Evolutionary conservation across 768 basidiomycete species (phyloP).

Genomic region (Boletus bicolor): DNA sequence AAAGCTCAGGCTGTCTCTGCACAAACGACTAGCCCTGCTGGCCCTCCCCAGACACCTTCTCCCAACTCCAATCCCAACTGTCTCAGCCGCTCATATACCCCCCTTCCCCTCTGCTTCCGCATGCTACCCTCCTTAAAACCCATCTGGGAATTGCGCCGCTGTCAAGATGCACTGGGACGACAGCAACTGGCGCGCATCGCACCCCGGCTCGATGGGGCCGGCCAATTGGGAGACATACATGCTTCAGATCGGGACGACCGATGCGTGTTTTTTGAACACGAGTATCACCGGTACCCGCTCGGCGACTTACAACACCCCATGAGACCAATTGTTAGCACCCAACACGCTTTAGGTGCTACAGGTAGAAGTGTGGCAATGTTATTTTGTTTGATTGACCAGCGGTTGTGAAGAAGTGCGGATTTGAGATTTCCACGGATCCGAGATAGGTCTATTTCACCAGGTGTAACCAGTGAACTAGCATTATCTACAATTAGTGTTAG

Average conservation of each 20-base stretch:
- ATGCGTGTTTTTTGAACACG: constrained; percentile 36
- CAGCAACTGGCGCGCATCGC: constrained; percentile 40
- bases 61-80: constrained; percentile 32
- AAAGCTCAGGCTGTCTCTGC: constrained; percentile 32
- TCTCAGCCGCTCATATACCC: constrained; percentile 46
- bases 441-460: too few relatives aligned
- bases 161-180: constrained; percentile 28
- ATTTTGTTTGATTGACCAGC: too few relatives aligned
- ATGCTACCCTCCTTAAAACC: constrained; percentile 38
- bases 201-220: constrained; percentile 39
- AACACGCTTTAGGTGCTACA: too few relatives aligned
- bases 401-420: too few relatives aligned
- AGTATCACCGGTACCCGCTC: not conserved
- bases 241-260: constrained; percentile 45
- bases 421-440: too few relatives aligned
- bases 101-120: constrained; percentile 40
- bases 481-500: too few relatives aligned
- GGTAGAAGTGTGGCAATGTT: too few relatives aligned
- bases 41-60: constrained; percentile 37
- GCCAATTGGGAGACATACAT: constrained; percentile 34
- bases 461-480: too few relatives aligned
- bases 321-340: too few relatives aligned
- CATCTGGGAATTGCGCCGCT: constrained; percentile 39
- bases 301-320: too few relatives aligned
- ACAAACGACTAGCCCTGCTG: constrained; percentile 39